Evolutionary conservation across 1,139 yeast species (phyloP).

Genomic region (Saccharomyces uvarum): DNA sequence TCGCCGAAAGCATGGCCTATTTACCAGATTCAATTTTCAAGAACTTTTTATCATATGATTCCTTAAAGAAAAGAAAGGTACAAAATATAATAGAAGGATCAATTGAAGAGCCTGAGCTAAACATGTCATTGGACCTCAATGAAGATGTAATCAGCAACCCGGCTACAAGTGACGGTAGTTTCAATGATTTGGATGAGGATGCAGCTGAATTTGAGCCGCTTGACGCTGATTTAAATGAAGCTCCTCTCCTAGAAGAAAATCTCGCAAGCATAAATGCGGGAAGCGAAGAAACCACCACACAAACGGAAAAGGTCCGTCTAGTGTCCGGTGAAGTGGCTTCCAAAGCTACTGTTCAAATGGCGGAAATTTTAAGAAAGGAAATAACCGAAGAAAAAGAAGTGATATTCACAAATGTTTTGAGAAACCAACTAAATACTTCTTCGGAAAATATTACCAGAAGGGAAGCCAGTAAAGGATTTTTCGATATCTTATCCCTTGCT

Average conservation of each 20-base stretch:
- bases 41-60: conserved; percentile 10
- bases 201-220: conserved; percentile 12
- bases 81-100: conserved; percentile 3
- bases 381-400: background rate
- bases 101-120: conserved; percentile 15
- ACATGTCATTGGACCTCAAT: conserved; percentile 22
- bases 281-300: background rate
- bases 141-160: conserved; percentile 9
- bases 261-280: background rate
- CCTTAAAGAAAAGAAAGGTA: conserved; percentile 12
- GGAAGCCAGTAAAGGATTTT: conserved; percentile 70
- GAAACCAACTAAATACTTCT: conserved; percentile 22
- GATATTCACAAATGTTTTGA: background rate
- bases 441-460: conserved; percentile 48
- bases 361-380: conserved; percentile 1
- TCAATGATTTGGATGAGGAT: background rate
- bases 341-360: conserved; percentile 1
- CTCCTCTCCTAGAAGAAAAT: conserved; percentile 3
- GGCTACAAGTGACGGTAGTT: conserved; percentile 2
- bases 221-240: conserved; percentile 12
- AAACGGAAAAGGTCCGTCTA: background rate
- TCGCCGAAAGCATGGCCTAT: conserved; percentile 13
- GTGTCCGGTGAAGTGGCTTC: conserved; percentile 1
- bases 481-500: conserved; percentile 76
- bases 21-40: conserved; percentile 14